Conservation (phyloP, 2,329 filamentous ascomycete species). For the Aspergillus brasiliensis region DNA sequence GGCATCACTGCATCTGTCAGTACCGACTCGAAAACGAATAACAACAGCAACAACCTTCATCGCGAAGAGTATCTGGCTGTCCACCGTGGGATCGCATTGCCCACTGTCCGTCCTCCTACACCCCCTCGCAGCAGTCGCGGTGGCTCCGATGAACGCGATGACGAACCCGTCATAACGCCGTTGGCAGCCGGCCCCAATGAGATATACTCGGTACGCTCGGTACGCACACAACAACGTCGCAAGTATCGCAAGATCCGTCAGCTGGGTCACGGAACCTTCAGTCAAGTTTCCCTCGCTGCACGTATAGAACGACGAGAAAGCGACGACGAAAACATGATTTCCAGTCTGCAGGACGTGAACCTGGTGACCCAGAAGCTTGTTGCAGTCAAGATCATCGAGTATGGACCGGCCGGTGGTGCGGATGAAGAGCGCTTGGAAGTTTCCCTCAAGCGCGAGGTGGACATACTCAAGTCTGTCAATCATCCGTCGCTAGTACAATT, state of each 20-base stretch:
- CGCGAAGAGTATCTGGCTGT: conserved; percentile 81
- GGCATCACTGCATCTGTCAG: conserved; percentile 53
- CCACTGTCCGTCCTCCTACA: conserved; percentile 68
- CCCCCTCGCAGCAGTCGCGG: conserved; percentile 75
- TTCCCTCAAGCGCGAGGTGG: conserved; percentile 89
- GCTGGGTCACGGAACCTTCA: conserved; percentile 93
- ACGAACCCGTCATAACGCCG: conserved; percentile 36
- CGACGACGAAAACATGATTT: conserved; percentile 11
- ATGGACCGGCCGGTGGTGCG: conserved; percentile 88
- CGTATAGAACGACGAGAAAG: conserved; percentile 64
- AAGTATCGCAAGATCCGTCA: conserved; percentile 78
- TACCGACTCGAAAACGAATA: conserved; percentile 32
- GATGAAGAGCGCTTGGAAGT: conserved; percentile 92
- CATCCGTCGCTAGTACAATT: conserved; percentile 90
- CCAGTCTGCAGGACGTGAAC: conserved; percentile 16
- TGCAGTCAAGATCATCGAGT: conserved; percentile 92
- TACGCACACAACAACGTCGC: conserved; percentile 68
- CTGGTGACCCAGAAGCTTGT: conserved; percentile 73
- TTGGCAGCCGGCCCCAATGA: conserved; percentile 46
- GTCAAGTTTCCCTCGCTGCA: conserved; percentile 87
- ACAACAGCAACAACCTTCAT: conserved; percentile 52
- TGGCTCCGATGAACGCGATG: conserved; percentile 55
- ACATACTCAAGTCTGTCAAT: conserved; percentile 84
- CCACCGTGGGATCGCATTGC: conserved; percentile 69
- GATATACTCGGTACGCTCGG: conserved; percentile 69